Evolutionary conservation across 2,329 filamentous ascomycete species (phyloP), one percentile per base, ranked within the genome.

Genomic region (Aspergillus niger): DNA sequence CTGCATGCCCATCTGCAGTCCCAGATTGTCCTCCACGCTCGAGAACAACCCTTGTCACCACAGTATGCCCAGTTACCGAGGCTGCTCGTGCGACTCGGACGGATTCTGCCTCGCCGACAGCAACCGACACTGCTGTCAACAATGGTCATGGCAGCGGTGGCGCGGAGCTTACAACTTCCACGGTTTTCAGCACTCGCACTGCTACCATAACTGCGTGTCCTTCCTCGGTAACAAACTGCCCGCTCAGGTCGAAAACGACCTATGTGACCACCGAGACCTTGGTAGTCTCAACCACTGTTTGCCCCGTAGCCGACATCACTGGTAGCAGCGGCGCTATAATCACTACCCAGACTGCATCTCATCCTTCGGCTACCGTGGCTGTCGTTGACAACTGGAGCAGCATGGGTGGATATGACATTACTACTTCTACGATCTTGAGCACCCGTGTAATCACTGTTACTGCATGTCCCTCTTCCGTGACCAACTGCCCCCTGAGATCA

Each of bases 171-270:
- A 67, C 63, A 8, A 70, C 65, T 1, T 70, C 68, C 4, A 70
- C 68, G 2, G 50, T 70, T 30, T 67, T 64, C 38, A 63, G 58
- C 3, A 70, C 67, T 4, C 60, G 59, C 2, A 62, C 64, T 10
- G 66, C 70, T 17, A 74, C 70, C 1, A 59, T 72, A 36, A 72
- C 66, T 7, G 60, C 62, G 8, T 74, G 71, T 38, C 66, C 70
- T 1, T 61, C 66, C 7, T 64, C 62, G 2, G 68, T 73, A 1
- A 71, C 70, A 8, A 59, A 73, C 26, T 73, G 72, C 60, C 71
- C 71, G 15, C 62, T 62, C 7, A 54, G 59, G 7, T 61, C 56
- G 1, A 58, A 60, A 56, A 65, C 59, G 3, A 67, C 61, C 10
- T 61, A 55, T 26, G 15, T 67, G 36, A 69, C 65, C 32, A 72